A percentile compares a stretch with the other conserved stretches of the same genome.
phyloP scores from a whole-genome alignment of 495 filamentous ascomycete species.

The Podospora fimiseda region DNA sequence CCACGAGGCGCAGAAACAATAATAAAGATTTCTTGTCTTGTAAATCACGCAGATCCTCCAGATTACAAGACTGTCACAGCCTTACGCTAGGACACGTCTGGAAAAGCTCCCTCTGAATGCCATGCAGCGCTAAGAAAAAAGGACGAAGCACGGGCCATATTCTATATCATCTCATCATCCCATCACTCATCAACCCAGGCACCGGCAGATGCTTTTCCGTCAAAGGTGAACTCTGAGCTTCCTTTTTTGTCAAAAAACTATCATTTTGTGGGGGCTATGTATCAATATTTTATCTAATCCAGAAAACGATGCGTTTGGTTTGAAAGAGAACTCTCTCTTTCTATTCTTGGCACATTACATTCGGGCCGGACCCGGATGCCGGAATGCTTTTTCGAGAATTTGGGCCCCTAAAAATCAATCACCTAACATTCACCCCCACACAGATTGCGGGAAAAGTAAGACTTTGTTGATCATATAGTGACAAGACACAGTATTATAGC shows the following conservation, averaged over 20 bases:
- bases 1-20: slow-evolving; percentile 4
- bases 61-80: slow-evolving; percentile 7
- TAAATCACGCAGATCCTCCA: slow-evolving; percentile 9
- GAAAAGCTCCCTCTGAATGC: not conserved
- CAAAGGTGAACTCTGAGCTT: not conserved
- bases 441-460: no score
- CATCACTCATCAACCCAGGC: not conserved
- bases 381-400: no score
- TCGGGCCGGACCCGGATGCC: no score
- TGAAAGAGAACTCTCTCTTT: no score
- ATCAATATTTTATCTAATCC: not conserved
- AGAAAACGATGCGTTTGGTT: not conserved
- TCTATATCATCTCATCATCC: not conserved
- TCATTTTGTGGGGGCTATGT: no score
- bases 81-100: slow-evolving; percentile 8
- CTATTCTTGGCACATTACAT: no score
- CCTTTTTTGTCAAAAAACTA: slow-evolving; percentile 1
- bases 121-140: not conserved
- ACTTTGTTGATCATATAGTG: not conserved
- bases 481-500: no score
- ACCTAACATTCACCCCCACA: no score
- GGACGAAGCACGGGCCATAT: slow-evolving; percentile 7
- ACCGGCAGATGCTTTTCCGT: not conserved
- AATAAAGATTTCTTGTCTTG: not conserved
- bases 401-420: no score